Base-by-base conservation (phyloP, 306 rosid genomes). In the Medicago truncatula region DNA sequence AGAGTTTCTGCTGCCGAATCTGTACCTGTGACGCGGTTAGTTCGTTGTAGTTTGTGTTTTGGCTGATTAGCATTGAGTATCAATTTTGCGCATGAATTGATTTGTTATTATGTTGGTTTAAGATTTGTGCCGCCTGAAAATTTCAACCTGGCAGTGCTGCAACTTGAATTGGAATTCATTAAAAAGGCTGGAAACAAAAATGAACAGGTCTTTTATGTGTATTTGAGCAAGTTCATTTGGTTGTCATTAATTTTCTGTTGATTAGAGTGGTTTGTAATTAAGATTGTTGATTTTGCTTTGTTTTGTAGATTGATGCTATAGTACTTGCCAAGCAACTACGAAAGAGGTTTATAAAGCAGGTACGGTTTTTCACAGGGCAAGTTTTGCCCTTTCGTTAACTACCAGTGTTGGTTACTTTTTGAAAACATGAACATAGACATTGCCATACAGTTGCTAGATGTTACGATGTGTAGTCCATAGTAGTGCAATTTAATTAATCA, bases 281-380 rank as follows among this genome's bases (percentile, higher is more conserved):
- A 49, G 62, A 15, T 40, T 49, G 70, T 47, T 75, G 34, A 38
- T 67, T 44, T 13, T 75, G 34, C 20, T 76, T 47, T 84, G 13
- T 62, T 60, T 75, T 88, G 84, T 83, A 96, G 99, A 80, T 96
- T 82, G 99, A 96, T 84, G 99, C 99, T 73, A 85, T 86, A 86
- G 69, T 77, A 54, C 82, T 96, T 74, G 83, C 90, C 54, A 86
- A 77, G 64, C 98, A 90, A 76, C 87, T 96, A 18, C 84, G 83
- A 74, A 88, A 88, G 80, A 89, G 86, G 78, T 90, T 92, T 79
- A 20, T 66, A 8, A 81, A 85, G 71, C 99, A 95, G 97, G 99
- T 95, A 68, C 31, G 64, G 67, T 63, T 60, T 79, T 70, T 69
- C 39, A 12, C 76, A 6, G 5, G 40, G 65, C 21, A 50, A 36